A percentile compares a stretch with the other conserved stretches of the same genome.
phyloP scores from a whole-genome alignment of 768 basidiomycete species.

The Crucibulum laeve region DNA sequence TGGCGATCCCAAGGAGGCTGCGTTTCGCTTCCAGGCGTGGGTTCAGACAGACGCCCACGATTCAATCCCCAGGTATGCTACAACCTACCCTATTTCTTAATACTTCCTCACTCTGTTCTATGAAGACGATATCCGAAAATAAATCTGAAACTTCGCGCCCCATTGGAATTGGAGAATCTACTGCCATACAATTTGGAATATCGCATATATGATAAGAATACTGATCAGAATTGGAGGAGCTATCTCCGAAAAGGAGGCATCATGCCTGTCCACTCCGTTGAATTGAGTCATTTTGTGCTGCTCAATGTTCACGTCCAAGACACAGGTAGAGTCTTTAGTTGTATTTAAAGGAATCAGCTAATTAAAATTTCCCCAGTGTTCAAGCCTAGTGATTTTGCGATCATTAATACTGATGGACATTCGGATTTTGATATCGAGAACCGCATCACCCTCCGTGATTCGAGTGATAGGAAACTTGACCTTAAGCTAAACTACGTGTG shows the following conservation, averaged over 20 bases:
- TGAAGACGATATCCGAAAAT: slow-evolving; percentile 81
- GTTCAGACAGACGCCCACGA: slow-evolving; percentile 66
- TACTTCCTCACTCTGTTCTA: not conserved
- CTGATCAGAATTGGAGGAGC: slow-evolving; percentile 90
- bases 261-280: slow-evolving; percentile 96
- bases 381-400: slow-evolving; percentile 93
- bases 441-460: slow-evolving; percentile 68
- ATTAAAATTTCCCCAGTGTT: slow-evolving; percentile 58
- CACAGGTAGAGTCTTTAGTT: slow-evolving; percentile 50
- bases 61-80: slow-evolving; percentile 40
- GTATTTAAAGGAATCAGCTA: not conserved
- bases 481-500: slow-evolving; percentile 89
- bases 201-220: slow-evolving; percentile 95
- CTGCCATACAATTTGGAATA: slow-evolving; percentile 93
- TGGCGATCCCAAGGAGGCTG: slow-evolving; percentile 72
- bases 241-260: slow-evolving; percentile 90
- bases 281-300: slow-evolving; percentile 83
- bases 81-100: not conserved
- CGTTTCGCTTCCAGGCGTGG: slow-evolving; percentile 94
- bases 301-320: slow-evolving; percentile 91
- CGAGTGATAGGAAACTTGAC: slow-evolving; percentile 69
- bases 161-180: slow-evolving; percentile 93
- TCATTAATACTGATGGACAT: slow-evolving; percentile 91
- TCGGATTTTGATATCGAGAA: slow-evolving; percentile 86
- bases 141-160: slow-evolving; percentile 82